A percentile compares a stretch with the other conserved stretches of the same genome.
Evolutionary conservation across 2,329 filamentous ascomycete genomes (phyloP).

Genomic region (Aspergillus hortae): DNA sequence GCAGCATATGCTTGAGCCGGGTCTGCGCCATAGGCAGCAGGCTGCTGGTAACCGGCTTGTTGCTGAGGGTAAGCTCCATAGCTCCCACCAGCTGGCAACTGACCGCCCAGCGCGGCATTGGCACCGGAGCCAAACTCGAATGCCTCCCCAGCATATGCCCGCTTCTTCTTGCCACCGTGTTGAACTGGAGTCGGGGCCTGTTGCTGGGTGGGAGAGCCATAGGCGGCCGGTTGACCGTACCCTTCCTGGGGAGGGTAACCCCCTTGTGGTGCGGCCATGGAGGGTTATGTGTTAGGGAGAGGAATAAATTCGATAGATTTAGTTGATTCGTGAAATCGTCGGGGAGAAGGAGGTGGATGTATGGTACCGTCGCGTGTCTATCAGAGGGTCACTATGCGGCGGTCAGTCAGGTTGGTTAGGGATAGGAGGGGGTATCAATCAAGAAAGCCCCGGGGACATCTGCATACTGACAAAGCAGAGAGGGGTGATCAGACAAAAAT

Average conservation of each 20-base stretch:
- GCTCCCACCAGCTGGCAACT: conserved; percentile 52
- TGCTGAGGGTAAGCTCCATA: conserved; percentile 61
- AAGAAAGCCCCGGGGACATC: conserved; percentile 6
- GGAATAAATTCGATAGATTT: not conserved
- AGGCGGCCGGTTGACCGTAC: conserved; percentile 42
- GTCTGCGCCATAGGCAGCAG: conserved; percentile 42
- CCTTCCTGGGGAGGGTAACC: conserved; percentile 50
- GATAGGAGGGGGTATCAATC: conserved; percentile 8
- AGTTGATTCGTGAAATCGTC: conserved; percentile 1
- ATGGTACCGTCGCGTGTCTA: conserved; percentile 13
- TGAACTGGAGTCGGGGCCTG: conserved; percentile 30
- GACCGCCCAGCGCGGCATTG: conserved; percentile 62
- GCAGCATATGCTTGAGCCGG: conserved; percentile 57
- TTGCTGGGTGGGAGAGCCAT: conserved; percentile 38
- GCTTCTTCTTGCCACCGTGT: conserved; percentile 66
- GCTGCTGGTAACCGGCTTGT: conserved; percentile 43
- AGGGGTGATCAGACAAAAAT: not conserved
- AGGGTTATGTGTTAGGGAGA: conserved; percentile 7
- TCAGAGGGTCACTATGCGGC: conserved; percentile 21
- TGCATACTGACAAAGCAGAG: conserved; percentile 17
- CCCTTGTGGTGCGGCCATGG: conserved; percentile 51
- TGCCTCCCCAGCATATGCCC: conserved; percentile 88
- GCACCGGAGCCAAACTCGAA: conserved; percentile 89
- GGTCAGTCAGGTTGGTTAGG: conserved; percentile 15
- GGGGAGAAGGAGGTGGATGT: conserved; percentile 1